phyloP scores from a whole-genome alignment of 352 stramenopile genomes.

The Globisporangium spinosum region DNA sequence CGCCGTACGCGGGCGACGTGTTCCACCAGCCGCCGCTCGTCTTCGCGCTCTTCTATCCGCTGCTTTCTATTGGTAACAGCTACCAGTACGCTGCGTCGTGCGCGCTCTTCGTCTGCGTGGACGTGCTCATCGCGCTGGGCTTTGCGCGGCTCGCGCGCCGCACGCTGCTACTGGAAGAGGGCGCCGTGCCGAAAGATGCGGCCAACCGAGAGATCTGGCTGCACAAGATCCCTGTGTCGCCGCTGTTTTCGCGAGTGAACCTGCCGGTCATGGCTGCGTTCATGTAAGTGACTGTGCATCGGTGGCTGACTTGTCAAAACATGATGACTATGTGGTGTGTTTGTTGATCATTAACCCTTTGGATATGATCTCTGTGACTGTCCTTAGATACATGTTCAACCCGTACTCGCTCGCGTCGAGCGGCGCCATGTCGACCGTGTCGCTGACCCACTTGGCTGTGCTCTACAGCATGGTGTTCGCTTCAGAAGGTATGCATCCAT shows the following conservation, averaged over 20 bases:
- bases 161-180: conserved; percentile 50
- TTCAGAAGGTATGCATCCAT: conserved; percentile 37
- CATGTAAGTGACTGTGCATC: conserved; percentile 30
- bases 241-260: conserved; percentile 44
- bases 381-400: conserved; percentile 62
- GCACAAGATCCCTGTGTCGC: conserved; percentile 65
- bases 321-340: not conserved
- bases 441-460: conserved; percentile 57
- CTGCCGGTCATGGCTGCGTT: conserved; percentile 46
- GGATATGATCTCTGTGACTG: not conserved
- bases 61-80: conserved; percentile 6
- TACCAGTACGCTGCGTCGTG: conserved; percentile 33
- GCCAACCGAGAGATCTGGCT: conserved; percentile 63
- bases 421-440: conserved; percentile 67
- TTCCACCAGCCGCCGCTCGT: conserved; percentile 83
- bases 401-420: conserved; percentile 69
- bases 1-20: conserved; percentile 71
- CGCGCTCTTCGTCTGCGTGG: conserved; percentile 44
- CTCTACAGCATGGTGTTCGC: conserved; percentile 74
- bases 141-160: conserved; percentile 50
- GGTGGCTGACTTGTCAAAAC: not conserved
- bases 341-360: not conserved
- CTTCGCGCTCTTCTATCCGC: conserved; percentile 59
- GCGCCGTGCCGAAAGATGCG: conserved; percentile 27
- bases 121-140: conserved; percentile 53